A percentile compares a stretch with the other conserved stretches of the same genome.
Evolutionary conservation across 345 rosid species (phyloP).

Genomic region (Heritiera littoralis): DNA sequence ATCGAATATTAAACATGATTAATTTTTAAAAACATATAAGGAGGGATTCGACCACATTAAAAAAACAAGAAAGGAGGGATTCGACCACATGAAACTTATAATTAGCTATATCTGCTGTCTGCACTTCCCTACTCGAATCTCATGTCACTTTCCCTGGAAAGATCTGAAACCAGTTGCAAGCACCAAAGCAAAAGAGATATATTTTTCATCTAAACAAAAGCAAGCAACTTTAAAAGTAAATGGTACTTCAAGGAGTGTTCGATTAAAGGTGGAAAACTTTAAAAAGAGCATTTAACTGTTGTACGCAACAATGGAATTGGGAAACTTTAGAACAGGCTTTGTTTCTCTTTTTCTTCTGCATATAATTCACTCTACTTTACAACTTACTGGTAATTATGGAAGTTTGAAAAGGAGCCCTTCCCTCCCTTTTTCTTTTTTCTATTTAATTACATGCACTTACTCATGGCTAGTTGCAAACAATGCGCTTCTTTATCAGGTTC

Average conservation of each 20-base stretch:
- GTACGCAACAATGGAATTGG: background rate
- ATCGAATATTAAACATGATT: too few relatives aligned
- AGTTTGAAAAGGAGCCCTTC: slow-evolving; percentile 23
- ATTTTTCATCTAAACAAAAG: slow-evolving; percentile 10
- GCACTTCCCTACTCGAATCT: background rate
- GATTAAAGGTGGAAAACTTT: slow-evolving; percentile 31
- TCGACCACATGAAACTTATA: too few relatives aligned
- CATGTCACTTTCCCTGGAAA: slow-evolving; percentile 4
- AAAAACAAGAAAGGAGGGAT: too few relatives aligned
- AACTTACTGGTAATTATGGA: slow-evolving; percentile 25
- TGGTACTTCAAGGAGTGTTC: slow-evolving; percentile 33
- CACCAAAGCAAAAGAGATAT: background rate
- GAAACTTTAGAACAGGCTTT: slow-evolving; percentile 15
- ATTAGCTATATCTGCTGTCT: too few relatives aligned
- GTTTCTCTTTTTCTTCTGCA: background rate
- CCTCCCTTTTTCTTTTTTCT: background rate
- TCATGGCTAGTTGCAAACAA: slow-evolving; percentile 22
- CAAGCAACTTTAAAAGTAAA: slow-evolving; percentile 20
- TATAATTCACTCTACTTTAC: slow-evolving; percentile 20
- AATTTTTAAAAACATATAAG: background rate
- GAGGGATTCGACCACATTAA: too few relatives aligned
- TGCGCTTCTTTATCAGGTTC: background rate
- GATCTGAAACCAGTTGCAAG: background rate
- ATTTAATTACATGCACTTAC: slow-evolving; percentile 1
- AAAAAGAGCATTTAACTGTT: slow-evolving; percentile 19